Base-by-base conservation (phyloP, 139 green algal genomes). In the Cymbomonas tetramitiformis region DNA sequence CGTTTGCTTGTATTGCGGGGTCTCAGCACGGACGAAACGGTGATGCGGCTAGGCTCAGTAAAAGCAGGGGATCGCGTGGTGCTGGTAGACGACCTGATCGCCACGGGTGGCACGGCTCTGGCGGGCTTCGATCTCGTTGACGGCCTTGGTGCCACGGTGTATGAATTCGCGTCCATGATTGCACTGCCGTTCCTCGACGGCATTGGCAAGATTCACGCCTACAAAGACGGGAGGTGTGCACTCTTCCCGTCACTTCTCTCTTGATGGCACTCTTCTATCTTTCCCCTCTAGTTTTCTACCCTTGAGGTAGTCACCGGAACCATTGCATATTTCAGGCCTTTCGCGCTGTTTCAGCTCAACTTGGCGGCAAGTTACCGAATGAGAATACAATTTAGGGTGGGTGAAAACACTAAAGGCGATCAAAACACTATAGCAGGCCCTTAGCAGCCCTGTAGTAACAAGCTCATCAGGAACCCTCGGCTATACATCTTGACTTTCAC, bases 61-160 rank as follows among this genome's bases (percentile, higher is more conserved):
- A 59, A 81, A 49, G 44, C 60, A 0, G 87, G 85, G 0, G 82
- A 97, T 51, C 64, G 75, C 0, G 85, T 97, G 5, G 30, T 99
- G 41, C 69, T 99, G 51, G 59, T 99, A 1, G 92, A 98, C 52
- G 92, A 99, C 68, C 71, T 99, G 2, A 88, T 99, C 38, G 92
- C 92, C 31, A 99, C 92, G 12, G 92, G 92, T 9, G 92, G 92
- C 19, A 99, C 92, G 0, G 67, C 96, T n/a, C 74, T 62, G 30
- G 84, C 79, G 57, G 67, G 58, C 36, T 64, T 83, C 21, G 38
- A 61, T n/a, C 56, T 82, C 25, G 57, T 76, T 23, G 81, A 81
- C 46, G 75, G 80, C 61, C 83, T 82, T 1, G 78, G 74, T 1
- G 88, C 75, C 0, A 56, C 74, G 21, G 78, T 93, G 31, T 71